Conservation (phyloP, 148 eudicot genomes). For the Rhododendron ovatum region DNA sequence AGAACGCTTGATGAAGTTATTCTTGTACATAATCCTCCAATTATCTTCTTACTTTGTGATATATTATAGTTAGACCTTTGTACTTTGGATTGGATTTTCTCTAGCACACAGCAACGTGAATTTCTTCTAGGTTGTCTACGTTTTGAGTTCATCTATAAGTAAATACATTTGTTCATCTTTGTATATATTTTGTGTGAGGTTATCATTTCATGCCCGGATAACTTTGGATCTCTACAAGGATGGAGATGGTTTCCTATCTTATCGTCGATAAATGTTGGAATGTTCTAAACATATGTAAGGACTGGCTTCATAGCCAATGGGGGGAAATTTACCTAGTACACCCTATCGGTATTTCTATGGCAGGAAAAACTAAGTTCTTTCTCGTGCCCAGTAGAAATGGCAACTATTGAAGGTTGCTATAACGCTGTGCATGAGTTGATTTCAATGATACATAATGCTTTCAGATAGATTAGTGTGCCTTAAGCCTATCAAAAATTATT, state of each 20-base stretch:
- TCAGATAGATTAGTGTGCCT: not conserved
- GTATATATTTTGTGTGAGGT: not conserved
- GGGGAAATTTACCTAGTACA: not conserved
- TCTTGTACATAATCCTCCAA: slow-evolving; percentile 5
- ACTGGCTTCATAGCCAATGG: not conserved
- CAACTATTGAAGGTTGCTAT: not conserved
- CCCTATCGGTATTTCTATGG: not conserved
- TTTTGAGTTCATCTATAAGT: not conserved
- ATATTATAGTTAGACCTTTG: not conserved
- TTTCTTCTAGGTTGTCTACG: not conserved
- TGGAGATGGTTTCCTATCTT: not conserved
- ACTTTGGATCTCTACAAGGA: not conserved
- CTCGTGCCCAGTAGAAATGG: not conserved
- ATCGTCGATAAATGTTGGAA: not conserved
- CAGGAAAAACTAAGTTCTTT: not conserved
- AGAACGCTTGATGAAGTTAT: not conserved
- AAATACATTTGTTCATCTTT: not conserved
- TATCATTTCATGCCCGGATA: not conserved
- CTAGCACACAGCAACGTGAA: not conserved
- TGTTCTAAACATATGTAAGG: not conserved
- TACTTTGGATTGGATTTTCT: not conserved
- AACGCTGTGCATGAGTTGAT: not conserved
- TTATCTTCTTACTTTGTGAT: not conserved
- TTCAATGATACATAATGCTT: not conserved
- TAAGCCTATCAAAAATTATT: not conserved